A percentile compares a stretch with the other conserved stretches of the same genome.
phyloP scores from a whole-genome alignment of 805 yeast genomes.

The Starmera pachycereana region DNA sequence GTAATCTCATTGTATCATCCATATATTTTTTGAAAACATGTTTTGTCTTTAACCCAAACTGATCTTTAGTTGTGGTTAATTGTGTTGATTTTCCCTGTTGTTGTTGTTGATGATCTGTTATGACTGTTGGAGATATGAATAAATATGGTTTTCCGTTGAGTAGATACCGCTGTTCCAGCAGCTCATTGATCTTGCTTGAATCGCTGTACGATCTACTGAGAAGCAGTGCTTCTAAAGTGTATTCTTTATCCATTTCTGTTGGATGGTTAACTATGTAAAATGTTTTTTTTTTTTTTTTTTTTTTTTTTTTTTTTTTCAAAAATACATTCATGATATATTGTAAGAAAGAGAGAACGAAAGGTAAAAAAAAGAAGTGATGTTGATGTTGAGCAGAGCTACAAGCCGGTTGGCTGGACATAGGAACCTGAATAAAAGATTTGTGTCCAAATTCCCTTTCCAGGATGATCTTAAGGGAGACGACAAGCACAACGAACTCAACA shows the following conservation, averaged over 20 bases:
- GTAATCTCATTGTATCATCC: constrained; percentile 12
- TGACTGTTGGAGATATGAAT: constrained; percentile 23
- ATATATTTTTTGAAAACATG: constrained; percentile 19
- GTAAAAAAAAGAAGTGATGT: no score
- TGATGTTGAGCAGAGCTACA: no score
- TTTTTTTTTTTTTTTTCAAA: not conserved
- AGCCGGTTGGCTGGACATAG: no score
- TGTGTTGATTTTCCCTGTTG: constrained; percentile 6
- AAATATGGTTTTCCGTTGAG: constrained; percentile 18
- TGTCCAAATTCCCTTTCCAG: constrained; percentile 1
- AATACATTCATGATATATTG: not conserved
- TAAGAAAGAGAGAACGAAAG: no score
- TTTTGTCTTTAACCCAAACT: constrained; percentile 21
- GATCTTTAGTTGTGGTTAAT: constrained; percentile 4
- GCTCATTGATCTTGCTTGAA: constrained; percentile 17
- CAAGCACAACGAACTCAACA: constrained; percentile 22
- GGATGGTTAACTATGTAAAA: no score
- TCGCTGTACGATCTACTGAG: constrained; percentile 12
- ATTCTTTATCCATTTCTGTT: constrained; percentile 12
- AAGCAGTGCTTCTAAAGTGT: constrained; percentile 13
- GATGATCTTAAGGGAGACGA: constrained; percentile 9
- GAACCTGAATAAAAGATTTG: no score
- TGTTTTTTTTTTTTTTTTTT: no score
- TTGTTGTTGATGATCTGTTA: constrained; percentile 5
- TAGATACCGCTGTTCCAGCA: constrained; percentile 24